Evolutionary conservation across 805 yeast species (phyloP).

Genomic region (Saturnispora ahearnii): DNA sequence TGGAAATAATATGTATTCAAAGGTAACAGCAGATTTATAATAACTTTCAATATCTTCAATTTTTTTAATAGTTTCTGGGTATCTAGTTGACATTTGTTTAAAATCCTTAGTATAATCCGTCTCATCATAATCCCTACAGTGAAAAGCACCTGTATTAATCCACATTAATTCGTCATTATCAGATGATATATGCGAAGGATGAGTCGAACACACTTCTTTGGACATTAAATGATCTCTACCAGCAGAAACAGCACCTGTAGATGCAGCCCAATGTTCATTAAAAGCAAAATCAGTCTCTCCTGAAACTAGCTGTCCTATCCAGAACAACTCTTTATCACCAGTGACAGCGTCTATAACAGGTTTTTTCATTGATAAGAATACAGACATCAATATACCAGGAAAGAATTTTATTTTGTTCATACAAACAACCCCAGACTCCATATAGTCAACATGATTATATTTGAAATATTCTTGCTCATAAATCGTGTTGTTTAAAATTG

Average conservation of each 20-base stretch:
- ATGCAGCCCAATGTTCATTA: slow-evolving; percentile 44
- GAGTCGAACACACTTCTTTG: slow-evolving; percentile 39
- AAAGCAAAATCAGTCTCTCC: slow-evolving; percentile 48
- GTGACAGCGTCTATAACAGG: slow-evolving; percentile 43
- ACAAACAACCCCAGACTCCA: slow-evolving; percentile 40
- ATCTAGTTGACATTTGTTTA: slow-evolving; percentile 11
- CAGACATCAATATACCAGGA: slow-evolving; percentile 35
- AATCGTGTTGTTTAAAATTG: slow-evolving; percentile 28
- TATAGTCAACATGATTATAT: slow-evolving; percentile 31
- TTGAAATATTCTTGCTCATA: slow-evolving; percentile 31
- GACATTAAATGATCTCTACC: slow-evolving; percentile 6
- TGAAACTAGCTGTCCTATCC: slow-evolving; percentile 52
- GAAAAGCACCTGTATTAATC: slow-evolving; percentile 60
- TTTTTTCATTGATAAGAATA: slow-evolving; percentile 31
- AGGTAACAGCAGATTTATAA: slow-evolving; percentile 31
- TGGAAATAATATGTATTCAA: slow-evolving; percentile 42
- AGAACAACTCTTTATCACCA: slow-evolving; percentile 73
- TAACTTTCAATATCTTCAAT: slow-evolving; percentile 20
- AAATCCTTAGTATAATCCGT: slow-evolving; percentile 27
- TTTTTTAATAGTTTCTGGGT: slow-evolving; percentile 13
- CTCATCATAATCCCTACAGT: slow-evolving; percentile 36
- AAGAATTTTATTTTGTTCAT: slow-evolving; percentile 41
- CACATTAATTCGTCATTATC: slow-evolving; percentile 43
- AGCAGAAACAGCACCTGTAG: slow-evolving; percentile 32
- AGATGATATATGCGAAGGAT: slow-evolving; percentile 52